Percentiles rank a stretch among this genome's conserved stretches.
These are phyloP conservation scores for Eragrostis nindensis DNA, from an alignment of 176 grass and related monocot genomes.

Conservation along the genomic window DNA sequence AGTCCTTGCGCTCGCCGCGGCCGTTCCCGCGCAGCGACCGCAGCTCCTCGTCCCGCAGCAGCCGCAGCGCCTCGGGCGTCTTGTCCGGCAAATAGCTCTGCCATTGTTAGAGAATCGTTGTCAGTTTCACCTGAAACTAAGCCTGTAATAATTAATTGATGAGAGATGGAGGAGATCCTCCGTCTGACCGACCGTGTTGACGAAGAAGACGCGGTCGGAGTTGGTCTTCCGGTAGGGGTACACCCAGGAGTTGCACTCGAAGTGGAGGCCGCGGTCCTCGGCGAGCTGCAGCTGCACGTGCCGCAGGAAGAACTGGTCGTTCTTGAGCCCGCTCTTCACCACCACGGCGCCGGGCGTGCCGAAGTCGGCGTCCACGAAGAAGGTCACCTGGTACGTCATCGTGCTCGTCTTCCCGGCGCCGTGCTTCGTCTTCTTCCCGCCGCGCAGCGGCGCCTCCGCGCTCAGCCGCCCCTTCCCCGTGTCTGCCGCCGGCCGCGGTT, in stretches of 20 bases:
- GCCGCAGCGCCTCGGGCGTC: conserved; percentile 59
- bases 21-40: conserved; percentile 59
- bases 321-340: conserved; percentile 56
- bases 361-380: conserved; percentile 58
- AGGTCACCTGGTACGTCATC: conserved; percentile 55
- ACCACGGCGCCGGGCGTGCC: conserved; percentile 70
- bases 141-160: background rate
- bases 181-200: conserved; percentile 47
- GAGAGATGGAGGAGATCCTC: background rate
- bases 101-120: background rate
- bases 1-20: conserved; percentile 72
- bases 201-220: conserved; percentile 81
- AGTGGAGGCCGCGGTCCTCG: conserved; percentile 62
- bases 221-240: conserved; percentile 74
- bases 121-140: too few relatives aligned
- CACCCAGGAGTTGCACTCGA: conserved; percentile 97
- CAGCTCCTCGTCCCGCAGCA: conserved; percentile 74
- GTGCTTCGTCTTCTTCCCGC: conserved; percentile 75
- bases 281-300: conserved; percentile 53
- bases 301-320: conserved; percentile 74
- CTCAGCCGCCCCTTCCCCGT: conserved; percentile 71
- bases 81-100: conserved; percentile 79
- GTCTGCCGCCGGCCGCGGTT: conserved; percentile 32
- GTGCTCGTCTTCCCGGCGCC: conserved; percentile 64
- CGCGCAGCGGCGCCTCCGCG: conserved; percentile 45